phyloP scores from a whole-genome alignment of 2,329 filamentous ascomycete species.

The Teratosphaeria gauchensis region DNA sequence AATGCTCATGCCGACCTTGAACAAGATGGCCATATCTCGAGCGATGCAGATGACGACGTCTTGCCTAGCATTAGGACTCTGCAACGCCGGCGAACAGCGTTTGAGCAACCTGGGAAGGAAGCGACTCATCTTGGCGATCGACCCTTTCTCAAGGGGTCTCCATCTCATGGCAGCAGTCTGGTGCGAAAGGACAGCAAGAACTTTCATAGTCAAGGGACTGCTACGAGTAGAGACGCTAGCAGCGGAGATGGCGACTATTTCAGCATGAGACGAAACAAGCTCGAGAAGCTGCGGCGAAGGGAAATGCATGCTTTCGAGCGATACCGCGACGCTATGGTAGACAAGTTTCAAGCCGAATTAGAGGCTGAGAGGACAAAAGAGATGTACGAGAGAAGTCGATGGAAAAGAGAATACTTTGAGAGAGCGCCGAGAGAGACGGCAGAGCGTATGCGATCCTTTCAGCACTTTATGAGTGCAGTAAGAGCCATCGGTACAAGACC shows the following conservation, averaged over 20 bases:
- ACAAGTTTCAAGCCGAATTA: conserved; percentile 23
- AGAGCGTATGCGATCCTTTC: conserved; percentile 21
- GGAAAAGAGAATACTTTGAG: conserved; percentile 25
- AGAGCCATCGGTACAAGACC: conserved; percentile 16
- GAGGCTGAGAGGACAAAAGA: conserved; percentile 18
- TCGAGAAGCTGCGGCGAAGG: conserved; percentile 21
- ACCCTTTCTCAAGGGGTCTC: not conserved
- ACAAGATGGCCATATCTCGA: conserved; percentile 22
- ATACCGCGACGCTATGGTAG: conserved; percentile 23
- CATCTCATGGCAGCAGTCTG: not conserved
- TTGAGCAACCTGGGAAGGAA: conserved; percentile 3
- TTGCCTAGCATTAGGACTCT: conserved; percentile 17
- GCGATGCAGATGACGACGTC: conserved; percentile 24
- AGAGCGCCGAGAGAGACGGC: conserved; percentile 20
- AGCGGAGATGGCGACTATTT: conserved; percentile 16
- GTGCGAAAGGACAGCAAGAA: not conserved
- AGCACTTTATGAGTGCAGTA: conserved; percentile 20
- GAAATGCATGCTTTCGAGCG: conserved; percentile 21
- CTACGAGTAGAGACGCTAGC: not conserved
- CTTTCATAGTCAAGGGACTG: not conserved
- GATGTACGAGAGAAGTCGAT: conserved; percentile 21
- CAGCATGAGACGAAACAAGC: conserved; percentile 18
- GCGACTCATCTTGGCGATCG: not conserved
- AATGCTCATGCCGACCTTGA: conserved; percentile 6
- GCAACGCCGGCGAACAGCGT: conserved; percentile 14